Evolutionary conservation across 2,329 filamentous ascomycete genomes (phyloP).

Genomic region (Fusarium begoniae): DNA sequence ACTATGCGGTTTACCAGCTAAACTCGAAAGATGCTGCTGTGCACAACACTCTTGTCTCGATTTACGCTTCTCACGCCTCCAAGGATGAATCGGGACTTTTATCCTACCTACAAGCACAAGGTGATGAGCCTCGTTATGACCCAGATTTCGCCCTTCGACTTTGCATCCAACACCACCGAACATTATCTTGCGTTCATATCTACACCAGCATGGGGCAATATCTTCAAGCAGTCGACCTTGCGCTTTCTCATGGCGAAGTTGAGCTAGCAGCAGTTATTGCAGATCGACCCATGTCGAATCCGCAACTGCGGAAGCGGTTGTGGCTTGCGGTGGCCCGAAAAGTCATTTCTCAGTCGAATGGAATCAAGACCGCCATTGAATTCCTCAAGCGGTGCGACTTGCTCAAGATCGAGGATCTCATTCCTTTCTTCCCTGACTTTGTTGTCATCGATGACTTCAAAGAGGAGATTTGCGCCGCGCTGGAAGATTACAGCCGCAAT

Average conservation of each 20-base stretch:
- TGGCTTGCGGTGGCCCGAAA: slow-evolving; percentile 96
- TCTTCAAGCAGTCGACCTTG: slow-evolving; percentile 89
- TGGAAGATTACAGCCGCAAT: slow-evolving; percentile 91
- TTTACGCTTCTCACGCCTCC: slow-evolving; percentile 88
- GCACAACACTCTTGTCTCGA: slow-evolving; percentile 96
- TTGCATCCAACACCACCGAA: slow-evolving; percentile 93
- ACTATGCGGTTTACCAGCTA: slow-evolving; percentile 90
- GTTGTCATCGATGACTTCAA: slow-evolving; percentile 99
- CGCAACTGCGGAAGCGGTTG: slow-evolving; percentile 86
- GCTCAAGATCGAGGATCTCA: slow-evolving; percentile 93
- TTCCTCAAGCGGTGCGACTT: slow-evolving; percentile 93
- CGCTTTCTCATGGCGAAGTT: slow-evolving; percentile 87
- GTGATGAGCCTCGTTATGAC: slow-evolving; percentile 87
- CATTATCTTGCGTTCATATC: slow-evolving; percentile 95
- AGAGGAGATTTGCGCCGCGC: slow-evolving; percentile 92
- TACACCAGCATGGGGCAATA: slow-evolving; percentile 98
- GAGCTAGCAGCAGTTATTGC: slow-evolving; percentile 91
- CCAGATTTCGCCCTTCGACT: slow-evolving; percentile 95
- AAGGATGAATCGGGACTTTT: slow-evolving; percentile 86
- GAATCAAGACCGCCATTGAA: slow-evolving; percentile 92
- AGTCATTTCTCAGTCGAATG: slow-evolving; percentile 85
- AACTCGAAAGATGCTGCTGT: slow-evolving; percentile 84
- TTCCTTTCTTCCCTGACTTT: slow-evolving; percentile 98
- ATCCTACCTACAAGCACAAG: slow-evolving; percentile 89
- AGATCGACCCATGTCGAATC: slow-evolving; percentile 82